phyloP scores from a whole-genome alignment of 306 rosid species.

The Citrullus mucosospermus region DNA sequence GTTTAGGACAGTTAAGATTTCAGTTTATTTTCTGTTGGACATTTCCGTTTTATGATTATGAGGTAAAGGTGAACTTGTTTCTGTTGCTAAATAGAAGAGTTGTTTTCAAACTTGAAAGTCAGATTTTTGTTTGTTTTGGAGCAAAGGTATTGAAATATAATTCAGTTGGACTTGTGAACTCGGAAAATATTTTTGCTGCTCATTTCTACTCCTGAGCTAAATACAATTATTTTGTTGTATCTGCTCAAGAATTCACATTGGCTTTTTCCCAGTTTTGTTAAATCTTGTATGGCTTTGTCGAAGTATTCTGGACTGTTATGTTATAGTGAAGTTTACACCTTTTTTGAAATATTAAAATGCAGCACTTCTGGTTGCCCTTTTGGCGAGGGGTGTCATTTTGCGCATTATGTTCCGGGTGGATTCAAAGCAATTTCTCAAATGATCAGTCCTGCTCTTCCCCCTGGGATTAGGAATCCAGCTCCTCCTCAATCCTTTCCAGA shows the following conservation, averaged over 20 bases:
- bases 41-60: neutral
- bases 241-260: neutral
- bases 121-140: neutral
- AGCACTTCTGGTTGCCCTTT: conserved; percentile 95
- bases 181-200: neutral
- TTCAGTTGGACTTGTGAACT: neutral
- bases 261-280: neutral
- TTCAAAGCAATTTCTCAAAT: conserved; percentile 60
- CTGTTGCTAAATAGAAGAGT: neutral
- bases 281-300: neutral
- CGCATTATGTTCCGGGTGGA: conserved; percentile 86
- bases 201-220: neutral
- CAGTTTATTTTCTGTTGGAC: neutral
- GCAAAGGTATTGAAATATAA: neutral
- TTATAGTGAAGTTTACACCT: neutral
- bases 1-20: neutral
- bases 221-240: neutral
- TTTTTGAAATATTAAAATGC: conserved; percentile 16
- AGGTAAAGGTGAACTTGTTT: neutral
- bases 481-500: conserved; percentile 58
- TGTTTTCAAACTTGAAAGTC: neutral
- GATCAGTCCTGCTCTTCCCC: conserved; percentile 41
- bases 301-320: neutral
- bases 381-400: conserved; percentile 82
- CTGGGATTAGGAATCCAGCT: conserved; percentile 30